Conservation (phyloP, 257 asterid species). For the Vinca minor region DNA sequence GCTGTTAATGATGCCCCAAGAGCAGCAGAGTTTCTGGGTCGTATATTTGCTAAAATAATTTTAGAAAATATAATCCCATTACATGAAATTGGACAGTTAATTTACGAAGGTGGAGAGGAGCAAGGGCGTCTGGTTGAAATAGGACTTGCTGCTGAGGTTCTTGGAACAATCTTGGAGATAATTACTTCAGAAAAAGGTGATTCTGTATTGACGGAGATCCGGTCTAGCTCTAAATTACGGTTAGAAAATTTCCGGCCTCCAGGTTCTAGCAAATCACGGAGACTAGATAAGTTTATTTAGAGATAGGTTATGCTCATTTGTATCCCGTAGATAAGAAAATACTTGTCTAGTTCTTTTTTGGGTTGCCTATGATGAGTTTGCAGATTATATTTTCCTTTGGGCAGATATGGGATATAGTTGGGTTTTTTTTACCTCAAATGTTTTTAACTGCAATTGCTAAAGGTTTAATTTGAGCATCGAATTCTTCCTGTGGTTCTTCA, state of each 20-base stretch:
- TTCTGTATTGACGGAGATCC: too few species aligned
- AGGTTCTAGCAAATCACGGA: too few species aligned
- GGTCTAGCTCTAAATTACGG: too few species aligned
- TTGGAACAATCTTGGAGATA: too few species aligned
- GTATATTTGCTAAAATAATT: slow-evolving; percentile 28
- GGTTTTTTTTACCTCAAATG: background rate
- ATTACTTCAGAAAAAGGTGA: too few species aligned
- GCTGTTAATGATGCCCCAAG: slow-evolving; percentile 43
- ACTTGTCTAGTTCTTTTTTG: slow-evolving; percentile 19
- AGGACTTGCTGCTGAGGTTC: too few species aligned
- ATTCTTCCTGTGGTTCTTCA: slow-evolving; percentile 6
- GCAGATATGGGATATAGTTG: slow-evolving; percentile 2
- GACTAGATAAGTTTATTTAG: slow-evolving; percentile 38
- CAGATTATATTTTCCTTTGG: slow-evolving; percentile 13
- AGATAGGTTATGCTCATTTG: slow-evolving; percentile 10
- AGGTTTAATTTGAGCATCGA: slow-evolving; percentile 12
- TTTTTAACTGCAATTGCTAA: slow-evolving; percentile 13
- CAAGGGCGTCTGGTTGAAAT: slow-evolving; percentile 34
- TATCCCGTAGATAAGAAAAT: slow-evolving; percentile 19
- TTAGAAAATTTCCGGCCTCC: too few species aligned
- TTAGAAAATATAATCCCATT: slow-evolving; percentile 26
- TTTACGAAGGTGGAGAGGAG: slow-evolving; percentile 42
- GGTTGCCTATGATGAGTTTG: slow-evolving; percentile 12
- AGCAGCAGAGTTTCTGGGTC: slow-evolving; percentile 44
- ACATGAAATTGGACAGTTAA: slow-evolving; percentile 24